Evolutionary conservation across 495 filamentous ascomycete species (phyloP), one percentile per base, ranked within the genome.

Genomic region (Diplogelasinospora grovesii): DNA sequence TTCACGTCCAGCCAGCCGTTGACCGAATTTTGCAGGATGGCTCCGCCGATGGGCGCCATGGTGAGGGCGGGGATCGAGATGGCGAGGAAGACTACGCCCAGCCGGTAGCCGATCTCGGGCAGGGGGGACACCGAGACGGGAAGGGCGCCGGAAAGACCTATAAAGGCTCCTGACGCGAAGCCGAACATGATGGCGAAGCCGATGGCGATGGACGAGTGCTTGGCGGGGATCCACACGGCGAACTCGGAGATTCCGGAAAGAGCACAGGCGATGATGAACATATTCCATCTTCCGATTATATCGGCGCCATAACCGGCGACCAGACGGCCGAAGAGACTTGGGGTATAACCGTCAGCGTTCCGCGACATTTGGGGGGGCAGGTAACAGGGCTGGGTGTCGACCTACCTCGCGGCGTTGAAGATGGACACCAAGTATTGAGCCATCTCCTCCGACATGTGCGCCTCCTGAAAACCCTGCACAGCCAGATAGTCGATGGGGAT

Each of bases 401-500:
- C 44, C 39, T 20, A 56, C 49, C 49, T 49, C 33, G 42, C 64
- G 0, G 71, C 77, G 46, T 86, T 86, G 13, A 85, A 55, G 24
- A 85, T 78, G 0, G 81, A 53, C 34, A 83, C 57, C 11, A 85
- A 60, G 54, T 85, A 83, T 22, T 56, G 52, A 10, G 74, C 68
- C 10, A 86, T 54, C n/a, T 57, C 36, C 2, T 37, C n/a, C 9
- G 62, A 61, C 71, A 85, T 77, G 35, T 78, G 77, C 31, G 67
- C 52, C 22, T 37, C n/a, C 23, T 49, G 37, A 25, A 61, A 47
- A 0, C 73, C 81, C 36, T 78, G 60, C 2, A 74, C 59, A 14
- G 77, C 70, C 21, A 86, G 60, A 52, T 70, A 86, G 49, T 74
- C 79, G 63, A 83, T 71, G 0, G 81, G 82, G 9, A 82, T 46